Evolutionary conservation across 169 alveolate species (phyloP), one percentile per base, ranked within the genome.

Genomic region (Condylostoma magnum): DNA sequence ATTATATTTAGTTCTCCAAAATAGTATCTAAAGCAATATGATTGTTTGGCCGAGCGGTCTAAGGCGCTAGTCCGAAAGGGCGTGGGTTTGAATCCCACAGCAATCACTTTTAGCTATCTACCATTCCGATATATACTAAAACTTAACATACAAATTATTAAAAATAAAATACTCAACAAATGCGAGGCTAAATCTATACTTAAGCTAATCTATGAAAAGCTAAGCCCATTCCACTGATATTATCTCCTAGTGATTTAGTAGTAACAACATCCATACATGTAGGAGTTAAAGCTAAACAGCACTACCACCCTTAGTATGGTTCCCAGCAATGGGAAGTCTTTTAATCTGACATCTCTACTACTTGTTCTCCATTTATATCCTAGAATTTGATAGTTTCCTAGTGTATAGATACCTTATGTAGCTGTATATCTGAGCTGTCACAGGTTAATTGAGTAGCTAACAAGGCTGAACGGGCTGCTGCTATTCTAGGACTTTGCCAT

Each of bases 361-460:
- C 15, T 51, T 18, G 36, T 25, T 51, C n/a, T n/a, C n/a, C n/a
- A n/a, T n/a, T n/a, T n/a, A n/a, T 25, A 18, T 51, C 25, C 33
- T 51, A 33, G 60, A 51, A 10, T 25, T n/a, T 20, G 25, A 51
- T 33, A 20, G 60, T 2, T n/a, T 34, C 57, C 43, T 60, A n/a
- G 27, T 36, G 20, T 20, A 60, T 38, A 1, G 25, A 15, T 20
- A 34, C 10, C 12, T 34, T 36, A 8, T n/a, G 10, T 1, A n/a
- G 57, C 33, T 60, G 71, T 1, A 60, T 60, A 38, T 60, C 71
- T 0, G 71, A 38, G 6, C n/a, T 60, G 33, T 60, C 43, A 27
- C 71, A 60, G 15, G 71, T 55, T 15, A 37, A 60, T 27, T 60
- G 71, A 1, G 56, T 55, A n/a, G 71, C n/a, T 8, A 60, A n/a